Base-by-base conservation (phyloP, 2,329 filamentous ascomycete species). In the Tolypocladium ophioglossoides region DNA sequence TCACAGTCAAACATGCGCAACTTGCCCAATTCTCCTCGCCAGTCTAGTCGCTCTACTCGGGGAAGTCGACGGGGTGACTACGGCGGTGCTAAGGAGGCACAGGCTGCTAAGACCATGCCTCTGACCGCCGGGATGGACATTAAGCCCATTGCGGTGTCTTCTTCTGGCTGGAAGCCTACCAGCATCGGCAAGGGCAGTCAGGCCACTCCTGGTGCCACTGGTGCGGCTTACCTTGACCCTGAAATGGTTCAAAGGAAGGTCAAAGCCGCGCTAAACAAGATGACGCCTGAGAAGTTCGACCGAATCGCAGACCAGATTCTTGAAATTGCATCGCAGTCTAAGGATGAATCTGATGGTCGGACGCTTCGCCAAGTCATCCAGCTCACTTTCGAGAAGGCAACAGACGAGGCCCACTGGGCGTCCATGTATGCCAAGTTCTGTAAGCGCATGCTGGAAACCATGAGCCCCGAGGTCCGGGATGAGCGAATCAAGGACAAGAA, bases 371-470 rank as follows among this genome's bases (percentile, higher is more conserved):
- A 99, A 72, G 92, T 99, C 66, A 99, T 99, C 67, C 92, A 97
- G 73, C 88, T 99, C 57, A 96, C 92, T 1, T 99, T 99, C 64
- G 94, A 99, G 77, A 99, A 99, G 78, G 94, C 94, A 60, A 96
- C 91, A 34, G 94, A 99, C 67, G 94, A 99, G 73, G 89, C 91
- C 63, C 92, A 97, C 75, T 99, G 94, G 92, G 92, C 92, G 53
- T 89, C 89, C 22, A 97, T 97, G 89, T 99, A 99, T 68, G 94
- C 94, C 68, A 94, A 91, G 72, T 99, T 99, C 82, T 96, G 91
- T 78, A 91, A 92, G 78, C 85, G 87, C 61, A 97, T 97, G 94
- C 78, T 97, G 57, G 88, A 95, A 70, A 91, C 83, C 58, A 97
- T 96, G 89, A 95, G 89, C 72, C 74, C 87, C 24, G 92, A 96